phyloP scores from a whole-genome alignment of 2,329 filamentous ascomycete species.

The Pyricularia sp. region DNA sequence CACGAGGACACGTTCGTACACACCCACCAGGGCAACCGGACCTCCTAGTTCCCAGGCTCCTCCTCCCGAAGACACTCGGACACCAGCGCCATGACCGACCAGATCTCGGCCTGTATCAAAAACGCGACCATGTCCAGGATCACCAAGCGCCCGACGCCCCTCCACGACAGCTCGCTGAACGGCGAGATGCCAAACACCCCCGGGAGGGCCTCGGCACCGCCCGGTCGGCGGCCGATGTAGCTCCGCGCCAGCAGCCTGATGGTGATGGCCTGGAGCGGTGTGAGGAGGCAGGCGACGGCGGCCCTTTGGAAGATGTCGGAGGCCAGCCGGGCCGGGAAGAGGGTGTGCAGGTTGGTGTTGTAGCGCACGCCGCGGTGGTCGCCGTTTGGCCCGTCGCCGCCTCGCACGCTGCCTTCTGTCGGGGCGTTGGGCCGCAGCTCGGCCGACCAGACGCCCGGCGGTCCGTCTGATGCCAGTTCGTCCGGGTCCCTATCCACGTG shows the following conservation, averaged over 20 bases:
- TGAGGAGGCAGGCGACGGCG: constrained; percentile 31
- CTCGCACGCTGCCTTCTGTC: neutral
- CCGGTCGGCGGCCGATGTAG: constrained; percentile 22
- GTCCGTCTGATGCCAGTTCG: constrained; percentile 36
- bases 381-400: neutral
- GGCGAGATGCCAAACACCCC: constrained; percentile 29
- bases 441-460: constrained; percentile 46
- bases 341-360: constrained; percentile 36
- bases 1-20: too few species aligned
- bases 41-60: neutral
- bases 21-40: neutral
- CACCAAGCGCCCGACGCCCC: constrained; percentile 33
- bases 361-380: constrained; percentile 10
- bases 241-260: constrained; percentile 33
- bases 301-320: constrained; percentile 31
- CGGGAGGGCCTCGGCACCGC: constrained; percentile 18
- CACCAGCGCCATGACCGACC: constrained; percentile 29
- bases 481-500: constrained; percentile 53
- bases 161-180: constrained; percentile 27
- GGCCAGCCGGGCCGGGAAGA: constrained; percentile 37
- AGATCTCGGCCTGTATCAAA: constrained; percentile 32
- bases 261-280: constrained; percentile 36
- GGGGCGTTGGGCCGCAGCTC: constrained; percentile 41
- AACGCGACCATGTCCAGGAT: constrained; percentile 35
- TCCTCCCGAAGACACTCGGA: constrained; percentile 12